Evolutionary conservation across 2,329 filamentous ascomycete species (phyloP).

Genomic region (Calonectria pauciramosa): DNA sequence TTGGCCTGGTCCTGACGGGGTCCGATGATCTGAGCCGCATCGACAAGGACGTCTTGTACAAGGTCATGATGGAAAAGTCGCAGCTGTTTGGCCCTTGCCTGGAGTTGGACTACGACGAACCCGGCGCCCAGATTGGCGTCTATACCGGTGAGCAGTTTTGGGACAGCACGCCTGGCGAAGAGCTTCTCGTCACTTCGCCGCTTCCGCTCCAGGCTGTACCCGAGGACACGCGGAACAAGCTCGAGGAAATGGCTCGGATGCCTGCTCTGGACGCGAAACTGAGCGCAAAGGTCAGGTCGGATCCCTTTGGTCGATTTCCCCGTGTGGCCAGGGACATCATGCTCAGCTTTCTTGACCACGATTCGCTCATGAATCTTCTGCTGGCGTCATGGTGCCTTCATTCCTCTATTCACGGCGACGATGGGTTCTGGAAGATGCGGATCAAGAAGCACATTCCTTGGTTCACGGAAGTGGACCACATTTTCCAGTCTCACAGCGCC

Average conservation of each 20-base stretch:
- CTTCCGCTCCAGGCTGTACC: background rate
- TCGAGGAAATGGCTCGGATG: background rate
- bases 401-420: background rate
- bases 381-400: background rate
- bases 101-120: background rate
- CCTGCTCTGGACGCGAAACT: background rate
- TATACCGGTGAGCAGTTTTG: background rate
- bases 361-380: background rate
- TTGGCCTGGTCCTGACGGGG: background rate
- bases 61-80: background rate
- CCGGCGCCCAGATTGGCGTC: background rate
- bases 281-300: background rate
- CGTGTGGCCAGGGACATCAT: background rate
- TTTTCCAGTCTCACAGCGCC: background rate
- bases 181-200: background rate
- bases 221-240: background rate
- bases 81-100: background rate
- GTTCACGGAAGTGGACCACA: background rate
- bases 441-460: background rate
- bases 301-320: background rate
- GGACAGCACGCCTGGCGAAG: background rate
- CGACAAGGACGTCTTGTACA: background rate
- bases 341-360: background rate
- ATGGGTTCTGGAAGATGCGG: background rate
- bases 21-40: background rate